phyloP scores from a whole-genome alignment of 345 rosid genomes.

The Geranium brycei region DNA sequence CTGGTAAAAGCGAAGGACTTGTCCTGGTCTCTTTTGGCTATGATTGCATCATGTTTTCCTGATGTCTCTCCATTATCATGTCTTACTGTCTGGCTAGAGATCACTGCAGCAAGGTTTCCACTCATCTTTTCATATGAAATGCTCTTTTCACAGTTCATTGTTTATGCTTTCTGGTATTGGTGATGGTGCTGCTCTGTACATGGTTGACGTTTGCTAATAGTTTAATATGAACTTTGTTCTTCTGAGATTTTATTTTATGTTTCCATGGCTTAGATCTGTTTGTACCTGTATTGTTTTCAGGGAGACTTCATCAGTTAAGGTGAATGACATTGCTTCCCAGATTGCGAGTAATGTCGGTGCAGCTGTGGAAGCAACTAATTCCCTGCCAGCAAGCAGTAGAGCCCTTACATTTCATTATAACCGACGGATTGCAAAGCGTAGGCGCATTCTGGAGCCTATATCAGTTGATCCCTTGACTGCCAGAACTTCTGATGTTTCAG shows the following conservation, averaged over 20 bases:
- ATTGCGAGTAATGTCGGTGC: constrained; percentile 74
- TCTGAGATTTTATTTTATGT: neutral
- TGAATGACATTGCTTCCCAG: constrained; percentile 77
- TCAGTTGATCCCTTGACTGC: constrained; percentile 29
- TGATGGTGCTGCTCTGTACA: neutral
- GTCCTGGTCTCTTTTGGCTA: constrained; percentile 92
- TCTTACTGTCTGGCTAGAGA: constrained; percentile 93
- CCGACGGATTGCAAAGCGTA: constrained; percentile 75
- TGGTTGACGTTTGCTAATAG: neutral
- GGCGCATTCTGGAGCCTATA: constrained; percentile 54
- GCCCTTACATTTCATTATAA: constrained; percentile 65
- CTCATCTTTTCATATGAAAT: neutral
- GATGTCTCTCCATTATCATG: constrained; percentile 77
- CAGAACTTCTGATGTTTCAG: constrained; percentile 21
- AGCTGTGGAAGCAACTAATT: constrained; percentile 70
- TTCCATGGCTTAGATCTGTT: constrained; percentile 16
- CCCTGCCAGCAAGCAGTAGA: constrained; percentile 40
- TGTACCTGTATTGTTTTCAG: constrained; percentile 32
- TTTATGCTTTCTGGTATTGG: neutral
- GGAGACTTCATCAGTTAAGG: constrained; percentile 94
- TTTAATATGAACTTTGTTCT: neutral
- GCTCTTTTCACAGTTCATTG: neutral
- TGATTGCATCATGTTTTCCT: constrained; percentile 89
- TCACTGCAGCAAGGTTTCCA: constrained; percentile 86
- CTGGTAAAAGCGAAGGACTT: constrained; percentile 77